These are phyloP conservation scores for Pythium utonaiense DNA, from an alignment of 352 stramenopile species.

Conservation along the genomic window DNA sequence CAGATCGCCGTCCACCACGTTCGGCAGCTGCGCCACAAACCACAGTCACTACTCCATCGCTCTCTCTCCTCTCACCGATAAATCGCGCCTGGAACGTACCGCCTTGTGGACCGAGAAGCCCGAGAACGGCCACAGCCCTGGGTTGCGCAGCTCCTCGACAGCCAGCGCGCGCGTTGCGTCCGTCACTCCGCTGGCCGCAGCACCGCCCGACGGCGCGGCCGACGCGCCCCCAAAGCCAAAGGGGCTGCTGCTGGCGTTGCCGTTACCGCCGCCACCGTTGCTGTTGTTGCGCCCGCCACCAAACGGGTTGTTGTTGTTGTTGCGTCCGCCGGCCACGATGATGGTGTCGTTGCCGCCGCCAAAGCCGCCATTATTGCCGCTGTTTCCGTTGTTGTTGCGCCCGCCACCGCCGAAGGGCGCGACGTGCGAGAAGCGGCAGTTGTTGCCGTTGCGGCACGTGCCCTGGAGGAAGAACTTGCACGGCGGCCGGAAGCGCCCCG, in stretches of 20 bases:
- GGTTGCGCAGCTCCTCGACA: slow-evolving; percentile 54
- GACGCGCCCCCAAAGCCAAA: neutral
- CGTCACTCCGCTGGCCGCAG: slow-evolving; percentile 26
- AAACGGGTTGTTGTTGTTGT: slow-evolving; percentile 13
- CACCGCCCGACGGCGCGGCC: slow-evolving; percentile 5
- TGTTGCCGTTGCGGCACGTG: slow-evolving; percentile 64
- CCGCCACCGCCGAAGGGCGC: slow-evolving; percentile 16
- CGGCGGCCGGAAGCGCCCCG: slow-evolving; percentile 25
- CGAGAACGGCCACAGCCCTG: slow-evolving; percentile 59
- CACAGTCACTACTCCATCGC: neutral
- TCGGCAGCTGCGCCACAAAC: slow-evolving; percentile 35
- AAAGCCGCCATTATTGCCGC: slow-evolving; percentile 8
- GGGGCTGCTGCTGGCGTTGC: neutral
- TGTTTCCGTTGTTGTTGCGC: slow-evolving; percentile 4
- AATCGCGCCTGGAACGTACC: slow-evolving; percentile 37
- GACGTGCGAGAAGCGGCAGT: slow-evolving; percentile 64
- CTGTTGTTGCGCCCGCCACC: slow-evolving; percentile 2
- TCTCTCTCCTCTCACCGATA: too few relatives aligned
- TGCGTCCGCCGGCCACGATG: slow-evolving; percentile 10
- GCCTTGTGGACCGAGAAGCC: slow-evolving; percentile 62
- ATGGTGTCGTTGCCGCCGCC: slow-evolving; percentile 17
- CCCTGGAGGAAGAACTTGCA: slow-evolving; percentile 75
- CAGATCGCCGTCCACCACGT: slow-evolving; percentile 51
- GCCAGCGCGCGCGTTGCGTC: slow-evolving; percentile 42
- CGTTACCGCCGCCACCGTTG: neutral